These are phyloP conservation scores for Suillus paluster DNA, from an alignment of 768 basidiomycete genomes.

Conservation along the genomic window DNA sequence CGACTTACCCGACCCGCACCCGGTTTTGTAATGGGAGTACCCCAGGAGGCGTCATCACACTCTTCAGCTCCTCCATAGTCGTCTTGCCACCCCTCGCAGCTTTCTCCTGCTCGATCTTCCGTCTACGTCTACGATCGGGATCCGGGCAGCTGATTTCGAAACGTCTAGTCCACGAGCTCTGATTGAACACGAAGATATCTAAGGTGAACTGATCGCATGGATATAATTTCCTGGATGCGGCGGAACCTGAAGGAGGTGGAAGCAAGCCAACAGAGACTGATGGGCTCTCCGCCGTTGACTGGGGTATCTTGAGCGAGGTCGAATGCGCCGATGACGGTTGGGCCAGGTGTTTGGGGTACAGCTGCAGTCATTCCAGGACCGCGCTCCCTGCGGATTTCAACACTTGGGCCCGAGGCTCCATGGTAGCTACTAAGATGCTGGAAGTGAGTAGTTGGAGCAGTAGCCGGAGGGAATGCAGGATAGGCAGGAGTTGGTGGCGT, in stretches of 20 bases:
- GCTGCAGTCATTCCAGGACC: slow-evolving; percentile 38
- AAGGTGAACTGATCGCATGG: slow-evolving; percentile 78
- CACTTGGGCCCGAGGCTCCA: slow-evolving; percentile 55
- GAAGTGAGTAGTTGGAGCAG: slow-evolving; percentile 52
- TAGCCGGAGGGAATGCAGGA: slow-evolving; percentile 63
- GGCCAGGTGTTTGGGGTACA: slow-evolving; percentile 59
- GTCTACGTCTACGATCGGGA: slow-evolving; percentile 45
- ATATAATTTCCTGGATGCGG: slow-evolving; percentile 54
- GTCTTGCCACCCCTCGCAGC: slow-evolving; percentile 18
- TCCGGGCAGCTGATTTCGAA: slow-evolving; percentile 79
- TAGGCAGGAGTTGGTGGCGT: slow-evolving; percentile 71
- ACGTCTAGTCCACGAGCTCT: slow-evolving; percentile 71
- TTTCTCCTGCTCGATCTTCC: slow-evolving; percentile 40
- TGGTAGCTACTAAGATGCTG: slow-evolving; percentile 59
- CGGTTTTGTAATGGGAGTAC: slow-evolving; percentile 79
- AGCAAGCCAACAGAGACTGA: slow-evolving; percentile 71
- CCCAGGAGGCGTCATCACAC: slow-evolving; percentile 50
- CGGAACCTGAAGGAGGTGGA: slow-evolving; percentile 24
- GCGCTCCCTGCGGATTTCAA: slow-evolving; percentile 71
- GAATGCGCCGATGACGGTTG: slow-evolving; percentile 48
- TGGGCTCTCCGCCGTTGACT: slow-evolving; percentile 49
- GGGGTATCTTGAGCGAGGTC: slow-evolving; percentile 31
- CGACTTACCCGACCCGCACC: slow-evolving; percentile 75
- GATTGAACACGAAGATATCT: slow-evolving; percentile 89
- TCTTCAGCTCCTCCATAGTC: slow-evolving; percentile 31